Percentiles rank a stretch among this genome's conserved stretches.
phyloP scores from a whole-genome alignment of 352 stramenopile genomes.

The Pythium myriotylum region DNA sequence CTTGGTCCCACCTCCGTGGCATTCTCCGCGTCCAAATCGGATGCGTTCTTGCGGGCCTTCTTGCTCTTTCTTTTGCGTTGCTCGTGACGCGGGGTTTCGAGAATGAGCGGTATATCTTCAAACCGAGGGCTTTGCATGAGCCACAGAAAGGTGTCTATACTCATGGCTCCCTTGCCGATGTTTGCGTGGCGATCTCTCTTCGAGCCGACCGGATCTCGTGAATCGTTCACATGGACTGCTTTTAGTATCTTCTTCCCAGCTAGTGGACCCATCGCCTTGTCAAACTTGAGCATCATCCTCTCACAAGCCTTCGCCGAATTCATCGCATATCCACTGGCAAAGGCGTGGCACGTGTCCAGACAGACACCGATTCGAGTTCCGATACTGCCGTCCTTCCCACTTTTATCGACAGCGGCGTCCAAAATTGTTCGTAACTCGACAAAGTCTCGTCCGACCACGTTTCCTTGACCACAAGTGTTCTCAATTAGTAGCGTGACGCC shows the following conservation, averaged over 20 bases:
- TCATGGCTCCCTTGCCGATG: slow-evolving; percentile 40
- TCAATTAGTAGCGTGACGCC: slow-evolving; percentile 37
- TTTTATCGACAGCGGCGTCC: slow-evolving; percentile 25
- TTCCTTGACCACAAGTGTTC: slow-evolving; percentile 48
- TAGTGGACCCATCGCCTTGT: slow-evolving; percentile 24
- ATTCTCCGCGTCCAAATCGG: too few species aligned
- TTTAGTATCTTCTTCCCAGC: slow-evolving; percentile 30
- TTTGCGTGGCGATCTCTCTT: slow-evolving; percentile 42
- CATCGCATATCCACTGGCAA: slow-evolving; percentile 37
- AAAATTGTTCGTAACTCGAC: slow-evolving; percentile 37
- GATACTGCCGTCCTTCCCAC: too few species aligned
- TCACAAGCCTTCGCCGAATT: slow-evolving; percentile 29
- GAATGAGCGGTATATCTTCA: slow-evolving; percentile 39
- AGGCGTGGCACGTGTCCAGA: slow-evolving; percentile 49
- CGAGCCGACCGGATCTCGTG: slow-evolving; percentile 31
- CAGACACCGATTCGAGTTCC: slow-evolving; percentile 37
- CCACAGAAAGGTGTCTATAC: slow-evolving; percentile 37
- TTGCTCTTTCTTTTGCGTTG: neutral
- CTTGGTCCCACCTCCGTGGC: neutral
- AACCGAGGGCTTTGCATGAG: slow-evolving; percentile 44
- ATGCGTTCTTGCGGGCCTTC: neutral
- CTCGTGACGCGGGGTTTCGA: slow-evolving; percentile 38
- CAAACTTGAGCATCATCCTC: slow-evolving; percentile 35
- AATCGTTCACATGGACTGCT: slow-evolving; percentile 55
- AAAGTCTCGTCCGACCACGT: slow-evolving; percentile 35